Base-by-base conservation (phyloP, 441 rosid genomes). In the Iberis amara region DNA sequence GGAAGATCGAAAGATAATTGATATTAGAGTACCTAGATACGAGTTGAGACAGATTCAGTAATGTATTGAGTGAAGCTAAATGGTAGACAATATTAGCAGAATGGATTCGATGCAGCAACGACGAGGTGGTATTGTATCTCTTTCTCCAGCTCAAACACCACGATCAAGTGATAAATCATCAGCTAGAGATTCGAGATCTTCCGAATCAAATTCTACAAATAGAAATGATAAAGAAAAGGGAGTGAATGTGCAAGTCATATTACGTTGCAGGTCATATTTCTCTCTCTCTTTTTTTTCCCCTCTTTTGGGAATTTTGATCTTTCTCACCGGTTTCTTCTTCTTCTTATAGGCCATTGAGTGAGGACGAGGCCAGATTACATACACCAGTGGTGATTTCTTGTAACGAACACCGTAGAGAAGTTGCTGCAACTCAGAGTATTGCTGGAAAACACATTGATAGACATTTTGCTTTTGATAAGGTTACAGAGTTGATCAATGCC, bases 401-500 rank as follows among this genome's bases (percentile, higher is more conserved):
- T 64, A 77, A 84, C 39, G 99, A 92, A 64, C 72, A 76, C 23
- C 79, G 86, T 65, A 74, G 88, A 76, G 99, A 89, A 82, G 97
- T 92, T 75, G 64, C 75, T 15, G 92, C 95, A 2, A 64, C 82
- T 51, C 99, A 92, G 68, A 82, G 56, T 65, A 89, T 89, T 60
- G 96, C 99, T 50, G 85, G 83, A 68, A 92, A 92, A 70, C 99
- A 92, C 67, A 89, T 89, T 73, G 98, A 89, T 67, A 79, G 96
- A 66, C 83, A 84, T 52, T 92, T 92, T 68, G 73, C 76, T 62
- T 92, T 92, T 59, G 99, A 92, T 65, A 92, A 80, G 97, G 99
- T 88, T 45, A 28, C 11, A 50, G 0, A 35, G 37, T 61, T 48
- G 24, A 30, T 21, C 13, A 31, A 3, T 32, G 13, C 11, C 42